These are phyloP conservation scores for Phytopythium vexans DNA, from an alignment of 352 stramenopile genomes.

Conservation along the genomic window DNA sequence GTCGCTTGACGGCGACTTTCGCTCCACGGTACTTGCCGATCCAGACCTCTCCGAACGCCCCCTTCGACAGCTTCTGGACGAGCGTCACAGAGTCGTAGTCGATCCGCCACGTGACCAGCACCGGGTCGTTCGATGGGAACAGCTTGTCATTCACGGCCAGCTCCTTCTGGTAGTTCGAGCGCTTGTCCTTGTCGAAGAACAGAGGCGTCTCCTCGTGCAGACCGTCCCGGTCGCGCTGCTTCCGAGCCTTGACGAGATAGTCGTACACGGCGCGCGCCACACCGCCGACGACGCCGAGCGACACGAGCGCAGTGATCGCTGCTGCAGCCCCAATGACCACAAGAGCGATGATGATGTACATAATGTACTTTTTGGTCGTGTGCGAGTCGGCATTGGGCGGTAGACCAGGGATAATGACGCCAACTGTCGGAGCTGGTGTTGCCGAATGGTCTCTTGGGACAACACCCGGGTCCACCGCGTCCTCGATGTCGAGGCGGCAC, in stretches of 20 bases:
- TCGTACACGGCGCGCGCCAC: constrained; percentile 40
- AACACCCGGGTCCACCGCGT: constrained; percentile 26
- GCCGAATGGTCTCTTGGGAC: constrained; percentile 18
- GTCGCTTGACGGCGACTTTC: constrained; percentile 57
- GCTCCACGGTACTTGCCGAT: constrained; percentile 55
- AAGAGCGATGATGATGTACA: constrained; percentile 32
- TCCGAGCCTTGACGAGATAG: constrained; percentile 29
- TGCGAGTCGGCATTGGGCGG: constrained; percentile 12
- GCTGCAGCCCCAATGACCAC: constrained; percentile 26
- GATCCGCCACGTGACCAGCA: constrained; percentile 68
- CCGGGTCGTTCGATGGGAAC: constrained; percentile 66
- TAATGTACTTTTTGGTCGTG: constrained; percentile 49
- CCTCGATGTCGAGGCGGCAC: constrained; percentile 39
- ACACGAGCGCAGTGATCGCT: constrained; percentile 21
- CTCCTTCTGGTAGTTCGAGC: constrained; percentile 54
- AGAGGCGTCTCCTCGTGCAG: constrained; percentile 71
- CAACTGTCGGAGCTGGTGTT: constrained; percentile 27
- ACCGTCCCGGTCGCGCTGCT: constrained; percentile 35
- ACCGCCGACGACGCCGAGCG: constrained; percentile 31
- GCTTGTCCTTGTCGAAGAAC: constrained; percentile 69
- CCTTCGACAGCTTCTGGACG: constrained; percentile 59
- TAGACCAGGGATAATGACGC: constrained; percentile 32
- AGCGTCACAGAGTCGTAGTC: constrained; percentile 70
- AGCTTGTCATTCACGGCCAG: constrained; percentile 54
- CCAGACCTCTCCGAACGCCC: constrained; percentile 72